Conservation (phyloP, 2,329 filamentous ascomycete genomes). For the Neofusicoccum laricinum region DNA sequence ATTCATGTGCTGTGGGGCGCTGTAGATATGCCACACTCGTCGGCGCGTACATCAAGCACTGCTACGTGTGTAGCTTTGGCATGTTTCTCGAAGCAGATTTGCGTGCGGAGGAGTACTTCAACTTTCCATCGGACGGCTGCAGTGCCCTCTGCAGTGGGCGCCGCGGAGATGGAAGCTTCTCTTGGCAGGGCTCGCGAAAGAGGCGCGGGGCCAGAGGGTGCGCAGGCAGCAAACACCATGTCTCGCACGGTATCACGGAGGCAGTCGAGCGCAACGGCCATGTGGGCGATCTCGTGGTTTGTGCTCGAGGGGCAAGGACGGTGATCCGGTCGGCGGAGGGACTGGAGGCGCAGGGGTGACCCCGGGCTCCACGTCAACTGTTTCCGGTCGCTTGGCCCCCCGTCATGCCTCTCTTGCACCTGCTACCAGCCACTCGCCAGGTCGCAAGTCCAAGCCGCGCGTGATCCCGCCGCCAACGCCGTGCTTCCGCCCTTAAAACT, state of each 20-base stretch:
- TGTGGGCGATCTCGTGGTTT: slow-evolving; percentile 9
- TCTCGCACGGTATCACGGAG: background rate
- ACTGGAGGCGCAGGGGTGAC: background rate
- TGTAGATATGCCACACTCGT: background rate
- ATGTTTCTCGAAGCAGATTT: too few relatives aligned
- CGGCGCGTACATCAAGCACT: background rate
- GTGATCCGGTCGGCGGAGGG: slow-evolving; percentile 8
- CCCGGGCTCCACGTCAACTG: slow-evolving; percentile 14
- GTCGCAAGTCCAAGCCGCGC: slow-evolving; percentile 6
- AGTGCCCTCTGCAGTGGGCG: too few relatives aligned
- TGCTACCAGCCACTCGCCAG: slow-evolving; percentile 2
- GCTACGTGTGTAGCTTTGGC: too few relatives aligned
- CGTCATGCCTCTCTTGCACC: slow-evolving; percentile 9
- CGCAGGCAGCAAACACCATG: background rate
- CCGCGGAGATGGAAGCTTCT: too few relatives aligned
- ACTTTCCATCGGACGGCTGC: too few relatives aligned
- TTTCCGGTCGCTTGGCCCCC: slow-evolving; percentile 13
- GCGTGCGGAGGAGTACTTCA: too few relatives aligned
- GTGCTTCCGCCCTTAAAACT: slow-evolving; percentile 1
- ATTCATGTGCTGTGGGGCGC: too few relatives aligned
- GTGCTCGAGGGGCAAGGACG: slow-evolving; percentile 1
- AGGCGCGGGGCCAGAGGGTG: background rate
- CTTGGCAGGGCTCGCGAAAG: background rate
- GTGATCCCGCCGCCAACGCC: slow-evolving; percentile 12
- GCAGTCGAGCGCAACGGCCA: background rate